These are phyloP conservation scores for Solanum appendiculatum DNA, from an alignment of 257 asterid genomes.

Conservation along the genomic window DNA sequence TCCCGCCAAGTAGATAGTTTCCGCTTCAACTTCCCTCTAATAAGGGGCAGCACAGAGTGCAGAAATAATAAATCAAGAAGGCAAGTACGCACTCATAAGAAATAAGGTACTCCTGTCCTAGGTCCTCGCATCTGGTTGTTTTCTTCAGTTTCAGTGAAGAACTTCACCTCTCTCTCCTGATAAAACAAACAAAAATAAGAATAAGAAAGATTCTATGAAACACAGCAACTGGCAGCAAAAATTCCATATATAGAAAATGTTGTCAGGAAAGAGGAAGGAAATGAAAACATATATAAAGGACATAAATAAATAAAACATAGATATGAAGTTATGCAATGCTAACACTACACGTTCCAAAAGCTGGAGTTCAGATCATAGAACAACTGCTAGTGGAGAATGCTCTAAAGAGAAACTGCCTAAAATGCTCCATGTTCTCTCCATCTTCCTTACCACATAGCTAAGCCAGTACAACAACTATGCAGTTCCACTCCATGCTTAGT, in stretches of 20 bases:
- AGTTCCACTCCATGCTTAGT: not conserved
- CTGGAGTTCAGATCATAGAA: not conserved
- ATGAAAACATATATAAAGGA: not conserved
- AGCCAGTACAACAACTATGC: not conserved
- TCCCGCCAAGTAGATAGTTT: not conserved
- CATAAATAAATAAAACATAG: not conserved
- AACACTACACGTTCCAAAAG: not conserved
- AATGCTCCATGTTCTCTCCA: not conserved
- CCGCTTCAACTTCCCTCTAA: not conserved
- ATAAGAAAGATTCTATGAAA: not conserved
- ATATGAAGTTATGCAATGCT: not conserved
- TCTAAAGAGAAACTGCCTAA: not conserved
- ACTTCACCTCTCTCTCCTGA: conserved; percentile 97
- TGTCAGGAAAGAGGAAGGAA: not conserved
- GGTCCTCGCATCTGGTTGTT: conserved; percentile 99
- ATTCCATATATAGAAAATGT: not conserved
- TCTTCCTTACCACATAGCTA: not conserved
- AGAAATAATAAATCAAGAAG: not conserved
- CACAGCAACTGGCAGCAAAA: not conserved
- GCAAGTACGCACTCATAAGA: conserved; percentile 35
- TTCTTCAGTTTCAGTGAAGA: conserved; percentile 96
- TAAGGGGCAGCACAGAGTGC: not conserved
- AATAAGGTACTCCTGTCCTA: conserved; percentile 94
- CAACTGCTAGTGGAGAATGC: not conserved
- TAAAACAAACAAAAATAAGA: not conserved